Percentiles rank a stretch among this genome's conserved stretches.
Conservation (phyloP, 2,329 filamentous ascomycete genomes). For the Iodosphaeria phyllophila region DNA sequence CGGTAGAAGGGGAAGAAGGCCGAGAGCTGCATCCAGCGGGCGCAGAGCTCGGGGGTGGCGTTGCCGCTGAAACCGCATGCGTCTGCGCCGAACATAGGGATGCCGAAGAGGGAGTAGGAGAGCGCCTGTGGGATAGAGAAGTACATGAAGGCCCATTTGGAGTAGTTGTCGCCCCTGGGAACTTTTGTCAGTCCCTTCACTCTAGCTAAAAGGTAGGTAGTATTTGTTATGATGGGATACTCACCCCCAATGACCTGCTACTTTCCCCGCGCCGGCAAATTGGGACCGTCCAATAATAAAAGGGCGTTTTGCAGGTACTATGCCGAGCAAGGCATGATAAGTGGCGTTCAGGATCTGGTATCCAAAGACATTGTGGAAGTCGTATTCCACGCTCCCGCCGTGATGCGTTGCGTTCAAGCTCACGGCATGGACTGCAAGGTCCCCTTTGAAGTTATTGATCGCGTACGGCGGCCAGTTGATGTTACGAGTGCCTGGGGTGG, state of each 20-base stretch:
- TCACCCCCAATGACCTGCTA: conserved; percentile 58
- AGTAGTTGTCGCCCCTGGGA: conserved; percentile 47
- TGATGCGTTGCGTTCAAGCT: conserved; percentile 62
- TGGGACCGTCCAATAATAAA: conserved; percentile 75
- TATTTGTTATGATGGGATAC: conserved; percentile 3
- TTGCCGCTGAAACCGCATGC: conserved; percentile 55
- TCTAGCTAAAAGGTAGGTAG: conserved; percentile 1
- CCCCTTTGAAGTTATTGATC: conserved; percentile 55
- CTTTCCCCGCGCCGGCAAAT: conserved; percentile 58
- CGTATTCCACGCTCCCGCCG: conserved; percentile 58
- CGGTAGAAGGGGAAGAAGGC: conserved; percentile 67
- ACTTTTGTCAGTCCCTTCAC: not conserved
- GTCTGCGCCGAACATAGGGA: conserved; percentile 60
- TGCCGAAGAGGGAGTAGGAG: conserved; percentile 53
- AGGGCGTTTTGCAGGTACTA: conserved; percentile 51
- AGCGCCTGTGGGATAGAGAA: conserved; percentile 64
- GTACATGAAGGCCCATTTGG: conserved; percentile 55
- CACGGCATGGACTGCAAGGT: conserved; percentile 54
- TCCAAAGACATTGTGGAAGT: conserved; percentile 66
- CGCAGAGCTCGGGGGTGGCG: conserved; percentile 49
- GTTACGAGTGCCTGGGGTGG: conserved; percentile 44
- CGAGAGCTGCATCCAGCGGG: conserved; percentile 53
- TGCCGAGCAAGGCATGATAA: conserved; percentile 45
- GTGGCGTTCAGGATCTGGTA: conserved; percentile 62
- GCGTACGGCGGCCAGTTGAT: conserved; percentile 60